Percentiles rank a stretch among this genome's conserved stretches.
phyloP scores from a whole-genome alignment of 306 rosid species.

The Abrus pulchellus region DNA sequence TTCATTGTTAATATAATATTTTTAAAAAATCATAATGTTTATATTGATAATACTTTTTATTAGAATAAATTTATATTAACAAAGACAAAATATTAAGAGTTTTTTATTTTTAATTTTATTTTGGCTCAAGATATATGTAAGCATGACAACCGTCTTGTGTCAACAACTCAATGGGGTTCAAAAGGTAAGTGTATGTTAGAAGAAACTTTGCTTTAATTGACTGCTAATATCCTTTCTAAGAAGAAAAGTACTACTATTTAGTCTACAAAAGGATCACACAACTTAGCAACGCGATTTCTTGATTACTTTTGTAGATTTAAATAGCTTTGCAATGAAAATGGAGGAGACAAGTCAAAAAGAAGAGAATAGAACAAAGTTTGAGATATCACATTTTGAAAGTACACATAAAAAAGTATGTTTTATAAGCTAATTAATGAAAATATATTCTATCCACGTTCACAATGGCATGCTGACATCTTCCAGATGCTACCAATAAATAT shows the following conservation, averaged over 20 bases:
- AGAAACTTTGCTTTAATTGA: slow-evolving; percentile 40
- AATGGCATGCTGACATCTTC: neutral
- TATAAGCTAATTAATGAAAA: neutral
- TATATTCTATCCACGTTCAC: neutral
- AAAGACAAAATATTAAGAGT: too few relatives aligned
- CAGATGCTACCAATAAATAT: too few relatives aligned
- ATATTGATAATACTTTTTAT: too few relatives aligned
- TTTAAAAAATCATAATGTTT: too few relatives aligned
- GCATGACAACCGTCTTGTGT: slow-evolving; percentile 17
- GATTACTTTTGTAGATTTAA: slow-evolving; percentile 19
- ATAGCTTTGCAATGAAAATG: neutral
- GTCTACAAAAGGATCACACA: neutral
- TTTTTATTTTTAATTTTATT: neutral
- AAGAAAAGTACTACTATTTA: slow-evolving; percentile 22
- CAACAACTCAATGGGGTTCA: neutral
- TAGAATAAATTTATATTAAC: too few relatives aligned
- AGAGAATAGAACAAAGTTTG: slow-evolving; percentile 39
- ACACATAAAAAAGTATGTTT: neutral
- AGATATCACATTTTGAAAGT: slow-evolving; percentile 6
- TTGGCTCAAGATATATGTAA: neutral
- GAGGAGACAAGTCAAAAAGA: slow-evolving; percentile 35
- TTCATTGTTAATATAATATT: too few relatives aligned
- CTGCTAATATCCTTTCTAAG: slow-evolving; percentile 13
- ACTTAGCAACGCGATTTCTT: slow-evolving; percentile 51
- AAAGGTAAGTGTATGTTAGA: slow-evolving; percentile 1